Base-by-base conservation (phyloP, 1,139 yeast genomes). In the Zygosaccharomyces sapae region DNA sequence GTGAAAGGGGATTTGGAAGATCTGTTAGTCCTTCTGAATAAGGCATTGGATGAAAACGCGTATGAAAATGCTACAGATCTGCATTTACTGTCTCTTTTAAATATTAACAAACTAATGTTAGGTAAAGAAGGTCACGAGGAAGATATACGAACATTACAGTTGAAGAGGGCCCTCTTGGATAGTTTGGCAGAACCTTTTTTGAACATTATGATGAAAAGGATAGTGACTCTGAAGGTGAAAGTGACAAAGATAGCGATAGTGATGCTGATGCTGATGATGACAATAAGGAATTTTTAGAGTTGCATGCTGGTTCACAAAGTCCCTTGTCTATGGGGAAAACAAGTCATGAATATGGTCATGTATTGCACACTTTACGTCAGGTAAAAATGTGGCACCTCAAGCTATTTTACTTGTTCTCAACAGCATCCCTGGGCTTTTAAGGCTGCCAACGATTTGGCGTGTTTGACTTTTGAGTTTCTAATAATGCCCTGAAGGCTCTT, bases 391-490 rank as follows among this genome's bases (percentile, higher is more conserved):
- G 0, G 73, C 82, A 2, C 89, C 90, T 35, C 88, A 83, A 61
- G 92, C 95, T 0, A 84, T 89, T 4, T 90, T 65, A 88, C 96
- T 0, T 86, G 94, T 36, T 81, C 80, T 9, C 70, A 77, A 16
- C 79, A 77, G n/a, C 74, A 77, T 42, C 97, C 97, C 0, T 90
- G 94, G 88, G 68, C 74, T 18, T 78, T 90, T 40, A 79, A 80
- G 56, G 90, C 95, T 5, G 90, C 95, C 6, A 90, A 90, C 61
- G 97, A 90, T 66, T 72, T 88, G 57, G 96, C 96, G 0, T 86
- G 95, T 61, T 73, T 88, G 54, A 81, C 86, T 72, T 86, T 89
- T 70, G 97, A 96, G 80, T 86, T 8, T 80, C 86, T 50, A 80
- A 81, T 58, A 73, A 72, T 29, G 81, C 83, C 43, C 72, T 89